phyloP scores from a whole-genome alignment of 768 basidiomycete genomes.

The Agrocybe pediades region DNA sequence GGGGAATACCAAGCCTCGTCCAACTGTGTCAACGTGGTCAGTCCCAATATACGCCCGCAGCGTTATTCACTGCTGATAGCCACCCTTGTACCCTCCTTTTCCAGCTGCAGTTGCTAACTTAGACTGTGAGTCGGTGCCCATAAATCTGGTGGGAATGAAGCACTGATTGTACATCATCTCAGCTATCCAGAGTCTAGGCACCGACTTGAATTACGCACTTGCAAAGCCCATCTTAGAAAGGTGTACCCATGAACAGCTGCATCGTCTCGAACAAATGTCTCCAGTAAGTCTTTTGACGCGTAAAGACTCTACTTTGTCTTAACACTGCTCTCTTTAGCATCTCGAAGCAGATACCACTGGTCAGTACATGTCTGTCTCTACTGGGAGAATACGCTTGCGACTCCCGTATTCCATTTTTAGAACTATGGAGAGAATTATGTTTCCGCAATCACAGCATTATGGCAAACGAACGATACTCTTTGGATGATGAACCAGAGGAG shows the following conservation, averaged over 20 bases:
- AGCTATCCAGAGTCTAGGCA: conserved; percentile 71
- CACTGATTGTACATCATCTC: conserved; percentile 8
- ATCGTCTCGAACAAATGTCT: conserved; percentile 66
- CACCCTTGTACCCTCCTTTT: conserved; percentile 2
- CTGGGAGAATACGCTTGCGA: conserved; percentile 9
- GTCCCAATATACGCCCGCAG: conserved; percentile 18
- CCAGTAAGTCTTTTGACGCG: conserved; percentile 49
- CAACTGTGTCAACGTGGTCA: conserved; percentile 74
- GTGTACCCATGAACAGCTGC: conserved; percentile 71
- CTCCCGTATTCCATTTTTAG: conserved; percentile 32
- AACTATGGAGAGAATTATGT: conserved; percentile 69
- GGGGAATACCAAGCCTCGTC: conserved; percentile 60
- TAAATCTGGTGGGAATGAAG: conserved; percentile 5
- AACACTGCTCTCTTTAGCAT: conserved; percentile 36
- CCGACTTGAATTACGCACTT: conserved; percentile 61
- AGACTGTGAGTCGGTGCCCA: conserved; percentile 48
- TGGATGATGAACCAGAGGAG: conserved; percentile 38
- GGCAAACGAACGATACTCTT: conserved; percentile 47
- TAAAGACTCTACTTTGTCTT: background rate
- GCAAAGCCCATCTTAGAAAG: conserved; percentile 74
- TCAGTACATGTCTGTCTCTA: conserved; percentile 24
- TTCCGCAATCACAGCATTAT: conserved; percentile 56
- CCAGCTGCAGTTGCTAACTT: conserved; percentile 62
- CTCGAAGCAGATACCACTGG: conserved; percentile 59
- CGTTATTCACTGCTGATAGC: background rate